Evolutionary conservation across 2,329 filamentous ascomycete species (phyloP).

Genomic region (Colletotrichum orchidophilum): DNA sequence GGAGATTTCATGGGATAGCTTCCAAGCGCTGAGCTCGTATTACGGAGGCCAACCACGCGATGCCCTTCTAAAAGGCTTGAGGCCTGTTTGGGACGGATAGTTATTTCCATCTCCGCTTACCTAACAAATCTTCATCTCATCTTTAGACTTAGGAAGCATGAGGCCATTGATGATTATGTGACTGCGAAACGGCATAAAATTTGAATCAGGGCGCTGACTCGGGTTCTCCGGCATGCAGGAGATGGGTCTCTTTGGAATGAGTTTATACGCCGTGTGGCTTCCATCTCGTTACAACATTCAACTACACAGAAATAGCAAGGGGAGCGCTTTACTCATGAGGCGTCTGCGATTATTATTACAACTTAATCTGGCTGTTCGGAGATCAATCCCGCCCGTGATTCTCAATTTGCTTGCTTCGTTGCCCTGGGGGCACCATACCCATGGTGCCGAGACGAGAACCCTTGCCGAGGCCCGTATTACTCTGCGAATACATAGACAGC

Average conservation of each 20-base stretch:
- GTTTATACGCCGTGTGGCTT: not conserved
- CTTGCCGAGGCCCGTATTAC: not conserved
- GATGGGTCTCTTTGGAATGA: too few relatives aligned
- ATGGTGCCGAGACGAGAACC: not conserved
- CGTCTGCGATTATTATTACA: not conserved
- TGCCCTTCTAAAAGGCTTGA: too few relatives aligned
- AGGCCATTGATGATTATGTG: too few relatives aligned
- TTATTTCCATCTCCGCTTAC: not conserved
- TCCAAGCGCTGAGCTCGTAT: not conserved
- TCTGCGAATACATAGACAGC: not conserved
- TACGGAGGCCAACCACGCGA: not conserved
- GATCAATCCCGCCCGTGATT: not conserved
- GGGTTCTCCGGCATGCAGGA: not conserved
- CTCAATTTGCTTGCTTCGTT: not conserved
- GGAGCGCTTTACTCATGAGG: not conserved
- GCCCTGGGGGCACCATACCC: not conserved
- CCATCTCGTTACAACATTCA: not conserved
- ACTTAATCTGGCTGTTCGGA: not conserved
- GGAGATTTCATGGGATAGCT: not conserved
- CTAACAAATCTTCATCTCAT: not conserved
- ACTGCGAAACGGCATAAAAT: not conserved
- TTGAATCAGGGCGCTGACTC: not conserved
- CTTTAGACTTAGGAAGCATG: not conserved
- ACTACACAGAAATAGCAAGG: not conserved
- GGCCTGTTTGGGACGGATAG: not conserved